Evolutionary conservation across 257 asterid genomes (phyloP), one percentile per base, ranked within the genome.

Genomic region (Knoxia roxburghii): DNA sequence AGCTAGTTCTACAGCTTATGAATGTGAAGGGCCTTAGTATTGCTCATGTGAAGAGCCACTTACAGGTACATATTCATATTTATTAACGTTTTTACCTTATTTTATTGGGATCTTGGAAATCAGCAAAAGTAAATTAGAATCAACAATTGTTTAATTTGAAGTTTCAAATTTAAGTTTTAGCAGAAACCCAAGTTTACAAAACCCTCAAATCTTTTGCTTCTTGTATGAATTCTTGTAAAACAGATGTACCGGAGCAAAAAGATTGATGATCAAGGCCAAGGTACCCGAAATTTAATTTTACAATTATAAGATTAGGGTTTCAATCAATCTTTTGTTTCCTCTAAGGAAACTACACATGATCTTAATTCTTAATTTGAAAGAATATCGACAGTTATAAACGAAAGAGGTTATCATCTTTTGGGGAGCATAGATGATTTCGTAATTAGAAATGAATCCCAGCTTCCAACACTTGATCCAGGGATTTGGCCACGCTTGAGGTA

Each of bases 191-290:
- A 33, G 2, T 52, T 51, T 6, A 35, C 43, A 14, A 32, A 32
- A 27, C 41, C 64, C 32, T 57, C 37, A 33, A 53, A 43, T 29
- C 43, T 55, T 37, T 54, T 27, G 48, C 11, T n/a, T 23, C 7
- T 69, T 39, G n/a, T 40, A 9, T 41, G n/a, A n/a, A n/a, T n/a
- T n/a, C n/a, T 76, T 32, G 32, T 62, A 33, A 0, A 32, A 66
- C 61, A 77, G 82, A 77, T 77, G 82, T 77, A 77, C 30, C 63
- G 78, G 73, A 73, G 82, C 73, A 77, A 73, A 73, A 77, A 73
- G 65, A 73, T 73, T 46, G 82, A 77, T 49, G 76, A 70, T 65
- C 75, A 77, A 20, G 76, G 78, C 49, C 82, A 77, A 73, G 82
- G 82, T 73, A 61, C 7, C 9, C 23, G n/a, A n/a, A 37, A 15